Base-by-base conservation (phyloP, 2,329 filamentous ascomycete genomes). In the Pyrenophora teres region DNA sequence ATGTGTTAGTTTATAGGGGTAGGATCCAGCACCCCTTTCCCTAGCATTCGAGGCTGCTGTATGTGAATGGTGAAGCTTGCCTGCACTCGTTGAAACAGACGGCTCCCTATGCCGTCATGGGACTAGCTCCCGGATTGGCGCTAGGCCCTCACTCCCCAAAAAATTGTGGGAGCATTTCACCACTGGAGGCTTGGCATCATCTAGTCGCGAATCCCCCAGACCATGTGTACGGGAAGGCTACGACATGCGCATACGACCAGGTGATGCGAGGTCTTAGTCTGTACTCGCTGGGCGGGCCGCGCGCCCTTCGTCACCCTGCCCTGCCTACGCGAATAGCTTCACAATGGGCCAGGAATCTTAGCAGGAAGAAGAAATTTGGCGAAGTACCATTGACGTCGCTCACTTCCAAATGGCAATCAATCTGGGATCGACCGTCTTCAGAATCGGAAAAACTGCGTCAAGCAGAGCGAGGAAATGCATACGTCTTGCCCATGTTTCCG, bases 401-500 rank as follows among this genome's bases (percentile, higher is more conserved):
- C 43, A 67, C 64, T 7, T 50, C 53, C 23, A 84, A 84, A 77
- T 85, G 82, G 82, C 80, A 81, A 62, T 62, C 68, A 42, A 75
- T 69, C 74, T 83, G 81, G 81, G 69, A 64, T 40, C 44, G 44
- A 31, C 43, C 62, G 36, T 48, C 43, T 12, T 40, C 58, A 5
- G 36, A 45, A 36, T 56, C 56, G 44, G 37, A 56, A 31, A 35
- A 57, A 13, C 39, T 58, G 19, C 56, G 46, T 16, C 47, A 54
- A 7, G 45, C 43, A 18, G 52, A 59, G 16, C 33, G 55, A 72
- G 74, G 59, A 70, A 80, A 78, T 53, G 77, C 75, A 23, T 96
- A 93, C 71, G 84, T 96, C 56, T 79, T 96, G 46, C 87, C 92
- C 59, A 96, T 96, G 92, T 96, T 96, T 69, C 92, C 92, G 0